These are phyloP conservation scores for Wallacemonas sp. DNA, from an alignment of 208 protist genomes.

Conservation along the genomic window DNA sequence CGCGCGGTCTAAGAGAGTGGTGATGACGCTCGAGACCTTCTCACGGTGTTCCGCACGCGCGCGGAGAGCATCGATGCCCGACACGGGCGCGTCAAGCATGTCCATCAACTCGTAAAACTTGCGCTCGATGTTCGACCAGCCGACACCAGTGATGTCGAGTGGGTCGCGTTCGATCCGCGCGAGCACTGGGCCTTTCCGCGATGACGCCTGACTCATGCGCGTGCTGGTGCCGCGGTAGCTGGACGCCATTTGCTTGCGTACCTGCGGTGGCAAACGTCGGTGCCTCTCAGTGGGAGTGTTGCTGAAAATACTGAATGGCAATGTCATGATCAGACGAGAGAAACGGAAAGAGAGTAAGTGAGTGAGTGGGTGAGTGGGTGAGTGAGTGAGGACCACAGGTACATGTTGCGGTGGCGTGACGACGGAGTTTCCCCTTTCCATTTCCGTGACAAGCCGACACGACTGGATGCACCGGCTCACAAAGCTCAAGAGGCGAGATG, in stretches of 20 bases:
- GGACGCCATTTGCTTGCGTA: not conserved
- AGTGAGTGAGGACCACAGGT: too few species aligned
- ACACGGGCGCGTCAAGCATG: constrained; percentile 58
- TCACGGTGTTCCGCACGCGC: constrained; percentile 54
- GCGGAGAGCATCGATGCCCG: constrained; percentile 71
- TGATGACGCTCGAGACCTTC: constrained; percentile 57
- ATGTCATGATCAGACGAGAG: too few species aligned
- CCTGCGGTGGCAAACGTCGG: too few species aligned
- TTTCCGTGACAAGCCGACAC: too few species aligned
- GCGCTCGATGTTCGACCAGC: constrained; percentile 65
- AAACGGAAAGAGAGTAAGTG: too few species aligned
- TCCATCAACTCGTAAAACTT: constrained; percentile 76
- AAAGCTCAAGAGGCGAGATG: too few species aligned
- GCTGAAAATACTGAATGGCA: too few species aligned
- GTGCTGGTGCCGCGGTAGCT: not conserved
- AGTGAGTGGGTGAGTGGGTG: too few species aligned
- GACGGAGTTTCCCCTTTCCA: too few species aligned
- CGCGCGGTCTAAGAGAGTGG: constrained; percentile 57
- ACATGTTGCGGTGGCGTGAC: too few species aligned
- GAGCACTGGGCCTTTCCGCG: not conserved
- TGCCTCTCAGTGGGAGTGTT: too few species aligned
- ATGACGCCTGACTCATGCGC: not conserved
- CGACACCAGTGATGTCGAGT: constrained; percentile 62
- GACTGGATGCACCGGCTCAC: too few species aligned
- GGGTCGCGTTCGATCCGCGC: constrained; percentile 26